A percentile compares a stretch with the other conserved stretches of the same genome.
Conservation (phyloP, 225 moss, liverwort and hornwort species). For the Marchantia paleacea region DNA sequence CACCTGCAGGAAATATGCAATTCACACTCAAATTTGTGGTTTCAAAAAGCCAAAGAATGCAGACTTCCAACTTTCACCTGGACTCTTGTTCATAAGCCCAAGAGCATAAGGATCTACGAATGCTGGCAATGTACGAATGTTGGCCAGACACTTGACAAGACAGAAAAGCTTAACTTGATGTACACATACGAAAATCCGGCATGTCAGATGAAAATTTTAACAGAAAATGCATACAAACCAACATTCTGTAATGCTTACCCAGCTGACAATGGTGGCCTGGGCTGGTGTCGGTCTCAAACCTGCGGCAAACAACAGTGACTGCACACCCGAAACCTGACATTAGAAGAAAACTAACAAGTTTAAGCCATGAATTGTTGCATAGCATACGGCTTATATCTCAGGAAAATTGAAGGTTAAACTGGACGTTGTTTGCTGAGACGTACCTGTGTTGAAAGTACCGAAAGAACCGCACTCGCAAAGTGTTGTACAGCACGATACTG, state of each 20-base stretch:
- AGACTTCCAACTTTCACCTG: not conserved
- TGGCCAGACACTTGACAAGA: not conserved
- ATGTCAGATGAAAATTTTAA: not conserved
- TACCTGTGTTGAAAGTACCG: constrained; percentile 98
- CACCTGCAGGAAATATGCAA: constrained; percentile 42
- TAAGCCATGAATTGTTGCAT: not conserved
- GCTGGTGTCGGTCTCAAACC: constrained; percentile 95
- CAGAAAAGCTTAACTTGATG: not conserved
- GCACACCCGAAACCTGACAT: constrained; percentile 20
- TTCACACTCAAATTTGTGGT: not conserved
- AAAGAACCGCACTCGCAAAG: constrained; percentile 91
- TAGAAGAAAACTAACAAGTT: not conserved
- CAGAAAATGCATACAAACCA: not conserved
- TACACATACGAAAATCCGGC: not conserved
- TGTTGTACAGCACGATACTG: constrained; percentile 98
- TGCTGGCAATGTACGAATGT: too few relatives aligned
- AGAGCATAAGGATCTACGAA: not conserved
- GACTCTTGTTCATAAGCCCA: too few relatives aligned
- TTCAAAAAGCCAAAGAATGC: too few relatives aligned
- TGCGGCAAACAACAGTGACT: constrained; percentile 96
- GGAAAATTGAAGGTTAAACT: not conserved
- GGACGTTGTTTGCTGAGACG: not conserved
- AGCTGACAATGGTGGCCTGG: constrained; percentile 94
- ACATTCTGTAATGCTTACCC: constrained; percentile 56
- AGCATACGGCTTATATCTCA: not conserved